Evolutionary conservation across 2,329 filamentous ascomycete genomes (phyloP).

Genomic region (Alternaria longipes): DNA sequence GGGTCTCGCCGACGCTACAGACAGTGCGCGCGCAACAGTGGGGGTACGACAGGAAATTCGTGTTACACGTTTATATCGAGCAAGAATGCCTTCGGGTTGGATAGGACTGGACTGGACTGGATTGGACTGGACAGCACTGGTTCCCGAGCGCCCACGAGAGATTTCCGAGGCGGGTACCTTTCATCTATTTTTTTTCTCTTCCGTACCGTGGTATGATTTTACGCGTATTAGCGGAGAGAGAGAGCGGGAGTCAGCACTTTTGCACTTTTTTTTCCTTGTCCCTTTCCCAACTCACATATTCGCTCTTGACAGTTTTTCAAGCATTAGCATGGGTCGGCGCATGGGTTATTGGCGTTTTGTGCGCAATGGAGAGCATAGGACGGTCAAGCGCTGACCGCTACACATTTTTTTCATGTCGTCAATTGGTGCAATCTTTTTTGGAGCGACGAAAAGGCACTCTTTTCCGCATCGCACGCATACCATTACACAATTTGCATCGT

Average conservation of each 20-base stretch:
- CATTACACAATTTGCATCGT: background rate
- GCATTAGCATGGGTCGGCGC: constrained; percentile 1
- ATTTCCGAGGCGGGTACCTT: background rate
- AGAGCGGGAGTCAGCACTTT: background rate
- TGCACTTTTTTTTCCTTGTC: background rate
- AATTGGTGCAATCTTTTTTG: no score
- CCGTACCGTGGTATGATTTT: background rate
- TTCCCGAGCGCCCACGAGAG: background rate
- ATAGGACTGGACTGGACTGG: no score
- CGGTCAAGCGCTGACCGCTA: constrained; percentile 24
- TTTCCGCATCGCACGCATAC: background rate
- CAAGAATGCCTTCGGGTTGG: background rate
- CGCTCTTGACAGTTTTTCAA: background rate
- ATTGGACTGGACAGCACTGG: no score
- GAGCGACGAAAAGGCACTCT: no score
- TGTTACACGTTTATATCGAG: constrained; percentile 11
- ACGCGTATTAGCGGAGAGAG: constrained; percentile 10
- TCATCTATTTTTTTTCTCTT: background rate
- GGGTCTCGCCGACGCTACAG: constrained; percentile 20
- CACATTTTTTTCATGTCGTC: background rate
- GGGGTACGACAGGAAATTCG: background rate
- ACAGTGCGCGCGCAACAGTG: background rate
- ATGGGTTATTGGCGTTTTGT: background rate
- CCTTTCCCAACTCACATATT: no score
- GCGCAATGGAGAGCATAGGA: constrained; percentile 3